A percentile compares a stretch with the other conserved stretches of the same genome.
These are phyloP conservation scores for Boletus huronensis DNA, from an alignment of 768 basidiomycete genomes.

Conservation along the genomic window DNA sequence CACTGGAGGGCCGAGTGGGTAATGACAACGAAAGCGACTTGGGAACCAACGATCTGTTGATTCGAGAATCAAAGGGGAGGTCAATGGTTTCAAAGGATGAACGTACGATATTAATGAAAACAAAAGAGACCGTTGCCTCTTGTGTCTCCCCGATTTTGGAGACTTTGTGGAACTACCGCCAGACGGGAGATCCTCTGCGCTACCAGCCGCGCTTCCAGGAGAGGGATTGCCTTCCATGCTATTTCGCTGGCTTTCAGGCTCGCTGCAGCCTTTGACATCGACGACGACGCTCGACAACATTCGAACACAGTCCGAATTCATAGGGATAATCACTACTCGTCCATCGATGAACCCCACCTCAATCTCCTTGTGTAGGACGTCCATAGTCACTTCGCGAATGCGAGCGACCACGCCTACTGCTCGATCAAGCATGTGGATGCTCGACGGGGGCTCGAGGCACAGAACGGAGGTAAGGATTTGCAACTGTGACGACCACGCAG, in stretches of 20 bases:
- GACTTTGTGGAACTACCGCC: slow-evolving; percentile 22
- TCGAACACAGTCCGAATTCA: slow-evolving; percentile 39
- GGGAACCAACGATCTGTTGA: slow-evolving; percentile 29
- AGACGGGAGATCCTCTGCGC: slow-evolving; percentile 17
- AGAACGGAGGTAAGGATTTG: slow-evolving; percentile 45
- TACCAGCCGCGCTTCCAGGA: slow-evolving; percentile 16
- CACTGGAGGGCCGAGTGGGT: slow-evolving; percentile 18
- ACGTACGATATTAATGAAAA: slow-evolving; percentile 63
- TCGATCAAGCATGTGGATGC: slow-evolving; percentile 58
- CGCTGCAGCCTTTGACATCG: slow-evolving; percentile 50
- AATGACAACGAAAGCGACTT: slow-evolving; percentile 29
- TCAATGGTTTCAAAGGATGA: background rate
- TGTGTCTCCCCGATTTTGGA: slow-evolving; percentile 48
- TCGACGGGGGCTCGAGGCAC: slow-evolving; percentile 49
- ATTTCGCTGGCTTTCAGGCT: slow-evolving; percentile 29
- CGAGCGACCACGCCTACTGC: slow-evolving; percentile 54
- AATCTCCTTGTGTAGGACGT: slow-evolving; percentile 46
- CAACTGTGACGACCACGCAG: slow-evolving; percentile 54
- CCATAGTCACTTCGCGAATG: slow-evolving; percentile 58
- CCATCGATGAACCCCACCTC: slow-evolving; percentile 59
- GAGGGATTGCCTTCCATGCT: slow-evolving; percentile 31
- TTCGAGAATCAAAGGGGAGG: background rate
- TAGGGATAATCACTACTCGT: slow-evolving; percentile 44
- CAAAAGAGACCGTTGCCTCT: slow-evolving; percentile 66
- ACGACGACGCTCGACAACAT: slow-evolving; percentile 48